A percentile compares a stretch with the other conserved stretches of the same genome.
Conservation (phyloP, 2,329 filamentous ascomycete species). For the Sporothrix globosa region DNA sequence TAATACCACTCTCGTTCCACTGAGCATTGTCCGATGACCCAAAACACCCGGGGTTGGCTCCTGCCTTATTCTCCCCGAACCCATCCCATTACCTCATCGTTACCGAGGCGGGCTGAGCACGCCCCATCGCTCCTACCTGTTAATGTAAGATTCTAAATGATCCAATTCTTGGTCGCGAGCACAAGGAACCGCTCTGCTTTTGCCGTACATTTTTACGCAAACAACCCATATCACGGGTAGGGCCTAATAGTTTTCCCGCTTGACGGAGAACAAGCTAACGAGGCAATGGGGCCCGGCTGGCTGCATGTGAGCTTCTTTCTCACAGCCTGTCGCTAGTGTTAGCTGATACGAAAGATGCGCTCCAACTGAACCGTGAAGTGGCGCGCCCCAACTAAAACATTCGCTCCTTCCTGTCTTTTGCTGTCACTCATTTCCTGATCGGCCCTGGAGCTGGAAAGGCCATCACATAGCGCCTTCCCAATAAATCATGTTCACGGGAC, state of each 20-base stretch:
- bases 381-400: background rate
- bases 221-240: constrained; percentile 2
- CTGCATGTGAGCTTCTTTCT: constrained; percentile 18
- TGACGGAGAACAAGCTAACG: background rate
- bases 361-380: background rate
- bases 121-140: constrained; percentile 1
- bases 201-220: background rate
- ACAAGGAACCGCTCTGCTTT: background rate
- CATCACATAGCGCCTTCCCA: constrained; percentile 18
- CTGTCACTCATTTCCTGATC: background rate
- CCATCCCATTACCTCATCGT: constrained; percentile 30
- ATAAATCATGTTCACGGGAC: background rate
- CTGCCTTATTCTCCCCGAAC: constrained; percentile 32
- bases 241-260: constrained; percentile 9
- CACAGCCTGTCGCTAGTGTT: background rate
- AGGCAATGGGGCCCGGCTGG: background rate
- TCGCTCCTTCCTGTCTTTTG: constrained; percentile 15
- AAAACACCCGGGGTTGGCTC: constrained; percentile 23
- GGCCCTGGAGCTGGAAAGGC: constrained; percentile 10
- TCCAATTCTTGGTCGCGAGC: background rate
- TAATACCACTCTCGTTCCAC: background rate
- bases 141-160: background rate
- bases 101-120: background rate
- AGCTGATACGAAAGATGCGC: background rate
- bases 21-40: background rate